phyloP scores from a whole-genome alignment of 1,139 yeast genomes.

The Wickerhamiella pararugosa region DNA sequence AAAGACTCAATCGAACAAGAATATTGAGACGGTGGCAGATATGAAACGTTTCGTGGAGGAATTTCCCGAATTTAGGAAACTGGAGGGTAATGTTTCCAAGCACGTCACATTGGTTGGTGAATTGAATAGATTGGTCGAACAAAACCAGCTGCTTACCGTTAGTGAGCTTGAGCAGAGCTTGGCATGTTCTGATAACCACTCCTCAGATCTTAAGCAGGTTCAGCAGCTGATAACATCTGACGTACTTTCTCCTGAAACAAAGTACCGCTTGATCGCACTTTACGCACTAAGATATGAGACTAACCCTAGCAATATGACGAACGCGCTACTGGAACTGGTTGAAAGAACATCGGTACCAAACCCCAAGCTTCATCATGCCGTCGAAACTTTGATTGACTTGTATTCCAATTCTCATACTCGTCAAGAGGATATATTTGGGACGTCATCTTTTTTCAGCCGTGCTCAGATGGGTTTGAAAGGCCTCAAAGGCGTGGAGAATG shows the following conservation, averaged over 20 bases:
- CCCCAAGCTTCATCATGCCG: constrained; percentile 15
- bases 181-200: constrained; percentile 49
- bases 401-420: constrained; percentile 32
- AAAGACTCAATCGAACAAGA: constrained; percentile 60
- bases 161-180: constrained; percentile 84
- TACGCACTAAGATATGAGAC: constrained; percentile 57
- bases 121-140: constrained; percentile 51
- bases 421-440: constrained; percentile 32
- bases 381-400: constrained; percentile 15
- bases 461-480: constrained; percentile 33
- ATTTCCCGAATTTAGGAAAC: constrained; percentile 81
- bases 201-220: constrained; percentile 34
- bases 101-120: constrained; percentile 86
- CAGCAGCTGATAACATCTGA: constrained; percentile 29
- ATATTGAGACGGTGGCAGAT: constrained; percentile 66
- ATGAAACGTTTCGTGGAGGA: constrained; percentile 82
- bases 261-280: constrained; percentile 49
- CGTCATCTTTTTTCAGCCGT: constrained; percentile 26
- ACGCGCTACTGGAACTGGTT: constrained; percentile 25
- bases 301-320: constrained; percentile 29
- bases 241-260: constrained; percentile 26
- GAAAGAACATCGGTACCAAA: constrained; percentile 8
- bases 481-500: constrained; percentile 37
- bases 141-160: constrained; percentile 56
- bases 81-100: constrained; percentile 80